Conservation (phyloP, 1,284 basidiomycete genomes). For the Sanghuangporus weigelae region DNA sequence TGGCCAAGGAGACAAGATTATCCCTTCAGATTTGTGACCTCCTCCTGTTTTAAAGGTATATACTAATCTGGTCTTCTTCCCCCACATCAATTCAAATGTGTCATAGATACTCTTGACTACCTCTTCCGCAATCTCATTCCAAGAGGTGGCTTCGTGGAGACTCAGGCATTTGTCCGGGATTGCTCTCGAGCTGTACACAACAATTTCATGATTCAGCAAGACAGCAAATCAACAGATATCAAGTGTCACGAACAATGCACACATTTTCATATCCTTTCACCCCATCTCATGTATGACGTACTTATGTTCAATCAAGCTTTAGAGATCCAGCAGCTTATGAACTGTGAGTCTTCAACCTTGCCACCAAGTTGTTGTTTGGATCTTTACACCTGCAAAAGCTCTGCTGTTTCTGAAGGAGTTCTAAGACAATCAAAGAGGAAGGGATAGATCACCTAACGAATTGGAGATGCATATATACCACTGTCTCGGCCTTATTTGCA, state of each 20-base stretch:
- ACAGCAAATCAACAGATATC: slow-evolving; percentile 70
- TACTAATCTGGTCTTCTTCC: neutral
- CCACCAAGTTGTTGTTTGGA: neutral
- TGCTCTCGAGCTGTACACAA: too few species aligned
- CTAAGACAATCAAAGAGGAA: too few species aligned
- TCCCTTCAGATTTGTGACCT: slow-evolving; percentile 91
- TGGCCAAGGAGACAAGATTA: slow-evolving; percentile 86
- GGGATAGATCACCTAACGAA: too few species aligned
- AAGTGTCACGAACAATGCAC: slow-evolving; percentile 92
- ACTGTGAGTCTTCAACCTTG: slow-evolving; percentile 54
- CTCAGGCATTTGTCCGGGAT: too few species aligned
- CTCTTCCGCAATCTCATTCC: too few species aligned
- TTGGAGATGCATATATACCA: too few species aligned
- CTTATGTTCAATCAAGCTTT: slow-evolving; percentile 64
- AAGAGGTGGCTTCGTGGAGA: too few species aligned
- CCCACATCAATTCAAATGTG: slow-evolving; percentile 15
- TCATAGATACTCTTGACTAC: slow-evolving; percentile 83
- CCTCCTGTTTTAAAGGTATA: slow-evolving; percentile 75
- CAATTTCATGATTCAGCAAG: too few species aligned
- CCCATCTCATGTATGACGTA: slow-evolving; percentile 69
- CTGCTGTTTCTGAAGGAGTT: too few species aligned
- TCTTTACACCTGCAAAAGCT: too few species aligned
- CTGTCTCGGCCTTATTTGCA: slow-evolving; percentile 85
- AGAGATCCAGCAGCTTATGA: slow-evolving; percentile 88
- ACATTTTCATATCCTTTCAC: slow-evolving; percentile 86